phyloP scores from a whole-genome alignment of 23 red algal genomes.

The Gracilaria domingensis region DNA sequence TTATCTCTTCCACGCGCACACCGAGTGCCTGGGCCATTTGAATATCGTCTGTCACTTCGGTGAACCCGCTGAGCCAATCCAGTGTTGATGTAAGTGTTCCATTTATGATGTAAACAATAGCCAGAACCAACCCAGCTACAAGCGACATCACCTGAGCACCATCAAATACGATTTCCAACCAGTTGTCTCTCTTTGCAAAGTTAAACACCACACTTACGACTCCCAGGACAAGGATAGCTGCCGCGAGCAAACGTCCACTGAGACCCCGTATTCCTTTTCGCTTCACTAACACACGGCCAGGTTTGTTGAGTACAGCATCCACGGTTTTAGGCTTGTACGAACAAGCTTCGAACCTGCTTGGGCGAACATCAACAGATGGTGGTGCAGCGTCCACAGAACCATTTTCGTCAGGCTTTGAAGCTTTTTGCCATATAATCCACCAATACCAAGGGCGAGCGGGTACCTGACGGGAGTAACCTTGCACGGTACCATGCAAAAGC shows the following conservation, averaged over 20 bases:
- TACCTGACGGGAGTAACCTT: not conserved
- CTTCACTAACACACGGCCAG: not conserved
- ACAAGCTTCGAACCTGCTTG: not conserved
- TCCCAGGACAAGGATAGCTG: not conserved
- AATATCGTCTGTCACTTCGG: not conserved
- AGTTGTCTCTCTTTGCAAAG: constrained; percentile 7
- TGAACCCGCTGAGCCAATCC: not conserved
- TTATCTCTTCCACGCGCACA: not conserved
- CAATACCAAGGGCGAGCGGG: not conserved
- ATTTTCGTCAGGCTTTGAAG: not conserved
- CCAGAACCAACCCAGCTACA: not conserved
- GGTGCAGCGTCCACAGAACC: not conserved
- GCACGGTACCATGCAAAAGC: not conserved
- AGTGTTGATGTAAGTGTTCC: constrained; percentile 20
- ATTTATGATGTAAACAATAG: not conserved
- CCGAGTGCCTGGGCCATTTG: not conserved
- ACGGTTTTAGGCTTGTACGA: not conserved
- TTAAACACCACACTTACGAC: not conserved
- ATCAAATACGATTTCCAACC: constrained; percentile 8
- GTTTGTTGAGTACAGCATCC: not conserved
- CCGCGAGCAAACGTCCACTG: not conserved
- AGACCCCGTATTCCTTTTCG: not conserved
- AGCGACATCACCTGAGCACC: constrained; percentile 2
- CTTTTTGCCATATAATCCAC: not conserved
- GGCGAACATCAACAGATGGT: not conserved